Evolutionary conservation across 1,284 basidiomycete species (phyloP), one percentile per base, ranked within the genome.

Genomic region (Sporisorium reilianum): DNA sequence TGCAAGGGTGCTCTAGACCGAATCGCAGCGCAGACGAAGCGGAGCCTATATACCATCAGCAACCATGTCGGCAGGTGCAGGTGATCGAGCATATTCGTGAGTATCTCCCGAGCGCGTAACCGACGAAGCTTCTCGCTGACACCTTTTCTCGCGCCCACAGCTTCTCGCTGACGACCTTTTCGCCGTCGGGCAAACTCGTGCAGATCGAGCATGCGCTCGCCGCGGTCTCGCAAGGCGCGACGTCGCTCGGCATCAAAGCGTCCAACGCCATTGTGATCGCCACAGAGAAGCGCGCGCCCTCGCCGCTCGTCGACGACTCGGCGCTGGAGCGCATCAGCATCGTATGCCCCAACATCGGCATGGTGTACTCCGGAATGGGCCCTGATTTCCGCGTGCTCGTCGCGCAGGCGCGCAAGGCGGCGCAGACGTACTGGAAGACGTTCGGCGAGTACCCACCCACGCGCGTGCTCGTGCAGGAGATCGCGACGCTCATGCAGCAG

Each of bases 121-220:
- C 5, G 5, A 2, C 5, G 5, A 38, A 16, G n/a, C 11, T 28
- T 20, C 6, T n/a, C 25, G 45, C 45, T 46, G n/a, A 46, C 32
- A 11, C 1, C 16, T 7, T 3, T 51, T 46, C 25, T 8, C 25
- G 11, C 84, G 12, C 11, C 14, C 23, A 20, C 50, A 98, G 95
- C 85, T 99, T 97, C 89, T 99, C 96, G 77, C 90, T 99, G 69
- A 99, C 96, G 20, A 97, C 97, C 80, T 99, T 99, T 90, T 97
- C 95, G 36, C 96, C 96, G 54, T 97, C 94, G 80, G 96, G 96
- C 74, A 97, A 97, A 59, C 70, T 80, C 8, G 79, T 79, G 12
- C 97, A 99, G 88, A 99, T 99, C 85, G 97, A 99, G 87, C 97
- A 99, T 87, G 97, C 97, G 42, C 89, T 99, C 66, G 97, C 97